Conservation (phyloP, 345 rosid species). For the Sonneratia caseolaris region DNA sequence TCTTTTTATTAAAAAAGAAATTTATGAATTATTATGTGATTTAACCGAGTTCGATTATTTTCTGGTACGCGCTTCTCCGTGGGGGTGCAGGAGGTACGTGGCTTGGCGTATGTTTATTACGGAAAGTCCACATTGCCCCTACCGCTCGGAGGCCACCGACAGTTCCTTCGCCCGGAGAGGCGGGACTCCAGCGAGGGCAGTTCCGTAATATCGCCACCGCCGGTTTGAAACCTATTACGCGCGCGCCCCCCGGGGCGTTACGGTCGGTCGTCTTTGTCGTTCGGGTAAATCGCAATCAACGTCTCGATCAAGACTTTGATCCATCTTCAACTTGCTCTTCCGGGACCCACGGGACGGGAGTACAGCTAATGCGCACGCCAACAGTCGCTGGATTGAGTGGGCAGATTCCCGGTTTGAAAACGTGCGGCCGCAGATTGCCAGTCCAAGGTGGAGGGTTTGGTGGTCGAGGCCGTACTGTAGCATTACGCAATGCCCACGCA, state of each 20-base stretch:
- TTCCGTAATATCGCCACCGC: not conserved
- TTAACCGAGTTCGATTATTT: too few relatives aligned
- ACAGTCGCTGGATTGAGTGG: not conserved
- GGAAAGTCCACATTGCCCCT: not conserved
- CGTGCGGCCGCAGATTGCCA: not conserved
- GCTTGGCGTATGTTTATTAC: not conserved
- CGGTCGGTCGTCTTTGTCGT: not conserved
- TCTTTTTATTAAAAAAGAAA: too few relatives aligned
- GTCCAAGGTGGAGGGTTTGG: not conserved
- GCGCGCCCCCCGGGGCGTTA: not conserved
- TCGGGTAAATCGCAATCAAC: not conserved
- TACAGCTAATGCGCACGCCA: not conserved
- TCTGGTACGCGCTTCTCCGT: not conserved
- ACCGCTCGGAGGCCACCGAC: constrained; percentile 4
- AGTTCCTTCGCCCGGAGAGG: not conserved
- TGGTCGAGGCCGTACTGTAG: not conserved
- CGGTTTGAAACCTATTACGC: not conserved
- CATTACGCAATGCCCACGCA: not conserved
- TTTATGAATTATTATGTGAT: too few relatives aligned
- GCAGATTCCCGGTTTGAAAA: not conserved
- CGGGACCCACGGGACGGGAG: not conserved
- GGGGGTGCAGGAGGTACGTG: not conserved
- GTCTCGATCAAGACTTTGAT: not conserved
- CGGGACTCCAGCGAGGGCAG: not conserved
- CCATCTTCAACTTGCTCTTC: not conserved